A percentile compares a stretch with the other conserved stretches of the same genome.
phyloP scores from a whole-genome alignment of 768 basidiomycete genomes.

The Phlebiopsis flavidoalba region DNA sequence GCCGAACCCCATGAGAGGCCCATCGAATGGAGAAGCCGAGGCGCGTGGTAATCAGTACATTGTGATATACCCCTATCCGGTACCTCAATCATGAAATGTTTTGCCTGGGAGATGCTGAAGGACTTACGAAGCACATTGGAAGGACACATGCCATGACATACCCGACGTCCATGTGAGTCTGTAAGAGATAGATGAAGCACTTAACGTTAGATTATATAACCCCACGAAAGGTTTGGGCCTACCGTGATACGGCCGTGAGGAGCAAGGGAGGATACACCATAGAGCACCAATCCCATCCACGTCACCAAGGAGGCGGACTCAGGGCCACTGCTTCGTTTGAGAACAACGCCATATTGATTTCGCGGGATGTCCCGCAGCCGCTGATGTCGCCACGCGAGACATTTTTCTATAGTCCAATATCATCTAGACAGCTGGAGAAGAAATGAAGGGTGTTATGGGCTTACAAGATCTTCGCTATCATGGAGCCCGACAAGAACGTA shows the following conservation, averaged over 20 bases:
- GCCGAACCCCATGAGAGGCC: not conserved
- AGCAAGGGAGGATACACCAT: constrained; percentile 16
- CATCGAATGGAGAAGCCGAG: constrained; percentile 12
- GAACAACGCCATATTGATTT: not conserved
- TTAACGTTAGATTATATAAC: not conserved
- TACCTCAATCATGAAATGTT: not conserved
- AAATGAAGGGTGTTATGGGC: not conserved
- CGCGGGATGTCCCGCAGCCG: not conserved
- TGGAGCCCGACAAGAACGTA: constrained; percentile 18
- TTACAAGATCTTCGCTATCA: constrained; percentile 19
- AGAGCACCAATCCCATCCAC: constrained; percentile 20
- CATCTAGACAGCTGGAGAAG: not conserved
- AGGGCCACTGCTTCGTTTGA: constrained; percentile 17
- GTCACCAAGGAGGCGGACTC: constrained; percentile 22
- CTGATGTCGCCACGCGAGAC: not conserved
- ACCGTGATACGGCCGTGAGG: constrained; percentile 18
- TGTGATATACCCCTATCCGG: constrained; percentile 21
- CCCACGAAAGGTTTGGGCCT: not conserved
- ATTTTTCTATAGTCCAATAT: not conserved
- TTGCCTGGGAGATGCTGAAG: not conserved
- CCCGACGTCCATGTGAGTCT: constrained; percentile 16
- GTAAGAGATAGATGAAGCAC: not conserved
- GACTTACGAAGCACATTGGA: constrained; percentile 19
- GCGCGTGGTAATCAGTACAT: constrained; percentile 19
- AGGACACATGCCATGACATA: constrained; percentile 18